Evolutionary conservation across 805 yeast genomes (phyloP), one percentile per base, ranked within the genome.

Genomic region (Maudiozyma turicensis): DNA sequence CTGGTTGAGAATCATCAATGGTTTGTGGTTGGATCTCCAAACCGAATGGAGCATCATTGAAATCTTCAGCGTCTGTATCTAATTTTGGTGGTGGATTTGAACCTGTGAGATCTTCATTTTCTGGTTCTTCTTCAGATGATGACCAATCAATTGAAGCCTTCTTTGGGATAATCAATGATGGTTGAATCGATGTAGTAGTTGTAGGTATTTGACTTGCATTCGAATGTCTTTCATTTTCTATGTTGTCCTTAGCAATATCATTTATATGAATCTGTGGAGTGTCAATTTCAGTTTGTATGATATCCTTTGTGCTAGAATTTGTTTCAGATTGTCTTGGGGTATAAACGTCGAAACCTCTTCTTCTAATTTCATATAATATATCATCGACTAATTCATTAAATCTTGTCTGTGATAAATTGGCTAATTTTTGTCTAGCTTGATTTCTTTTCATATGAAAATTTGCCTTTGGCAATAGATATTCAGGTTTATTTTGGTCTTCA

Each of bases 351-450:
- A 82, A 78, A 29, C 74, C 73, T 57, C 96, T 72, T 59, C 96
- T 77, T 59, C 84, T 88, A 46, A 89, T 86, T 66, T 93, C 99
- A 64, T 72, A 86, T 41, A 85, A 72, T 41, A 93, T 89, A 64
- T 93, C 99, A 50, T 85, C 82, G 15, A 88, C 95, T 63, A 93
- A 77, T 64, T 91, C 99, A 57, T 83, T 82, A 69, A 93, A 93
- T 52, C 98, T 70, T 3, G 82, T 65, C 45, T 82, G 81, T 1
- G 96, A 93, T 50, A 93, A 76, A 45, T 86, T 80, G 5, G 96
- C 84, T 56, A 93, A 75, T 68, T 90, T 91, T 65, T 86, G 86
- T 58, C 99, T 77, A 1, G 99, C 98, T 66, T 89, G 95, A 63
- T 93, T 95, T 61, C 99, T 78, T 63, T 89, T 90, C 41, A 95